Conservation (phyloP, 2,329 filamentous ascomycete species). For the Scorias spongiosa region DNA sequence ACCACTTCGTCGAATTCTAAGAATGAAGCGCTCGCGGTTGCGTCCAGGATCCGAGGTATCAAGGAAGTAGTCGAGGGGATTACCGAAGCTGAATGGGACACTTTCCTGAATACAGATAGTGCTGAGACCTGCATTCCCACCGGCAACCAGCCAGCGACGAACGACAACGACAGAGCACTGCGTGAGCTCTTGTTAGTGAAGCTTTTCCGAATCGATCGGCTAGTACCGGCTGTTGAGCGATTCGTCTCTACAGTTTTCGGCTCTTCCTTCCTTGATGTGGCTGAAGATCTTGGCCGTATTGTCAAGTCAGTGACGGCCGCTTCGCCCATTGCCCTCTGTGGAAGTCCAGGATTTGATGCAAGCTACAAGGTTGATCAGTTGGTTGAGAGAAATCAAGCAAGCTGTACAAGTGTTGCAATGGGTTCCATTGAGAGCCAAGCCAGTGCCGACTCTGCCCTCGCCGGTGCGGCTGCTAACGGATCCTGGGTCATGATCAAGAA, state of each 20-base stretch:
- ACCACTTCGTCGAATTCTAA: slow-evolving; percentile 51
- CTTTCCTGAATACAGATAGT: slow-evolving; percentile 70
- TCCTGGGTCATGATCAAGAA: slow-evolving; percentile 98
- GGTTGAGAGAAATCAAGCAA: slow-evolving; percentile 66
- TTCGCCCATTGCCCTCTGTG: slow-evolving; percentile 79
- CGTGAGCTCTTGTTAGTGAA: slow-evolving; percentile 82
- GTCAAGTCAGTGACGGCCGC: slow-evolving; percentile 71
- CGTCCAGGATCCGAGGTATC: slow-evolving; percentile 55
- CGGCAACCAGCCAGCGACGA: slow-evolving; percentile 44
- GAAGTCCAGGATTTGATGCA: slow-evolving; percentile 91
- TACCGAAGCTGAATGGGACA: slow-evolving; percentile 53
- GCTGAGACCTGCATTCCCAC: slow-evolving; percentile 72
- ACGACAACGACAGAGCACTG: slow-evolving; percentile 59
- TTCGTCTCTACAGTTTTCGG: slow-evolving; percentile 83
- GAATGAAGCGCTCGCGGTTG: slow-evolving; percentile 53
- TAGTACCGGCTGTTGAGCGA: slow-evolving; percentile 83
- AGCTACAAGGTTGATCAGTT: slow-evolving; percentile 97
- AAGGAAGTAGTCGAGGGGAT: slow-evolving; percentile 55
- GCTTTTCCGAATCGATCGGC: slow-evolving; percentile 85
- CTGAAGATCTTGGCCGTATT: slow-evolving; percentile 72
- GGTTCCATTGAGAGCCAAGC: slow-evolving; percentile 89
- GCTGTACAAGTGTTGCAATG: slow-evolving; percentile 97
- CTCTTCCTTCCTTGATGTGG: slow-evolving; percentile 62
- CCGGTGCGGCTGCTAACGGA: slow-evolving; percentile 76
- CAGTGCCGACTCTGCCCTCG: slow-evolving; percentile 89